These are phyloP conservation scores for Botrytis sinoallii DNA, from an alignment of 2,329 filamentous ascomycete genomes.

Conservation along the genomic window DNA sequence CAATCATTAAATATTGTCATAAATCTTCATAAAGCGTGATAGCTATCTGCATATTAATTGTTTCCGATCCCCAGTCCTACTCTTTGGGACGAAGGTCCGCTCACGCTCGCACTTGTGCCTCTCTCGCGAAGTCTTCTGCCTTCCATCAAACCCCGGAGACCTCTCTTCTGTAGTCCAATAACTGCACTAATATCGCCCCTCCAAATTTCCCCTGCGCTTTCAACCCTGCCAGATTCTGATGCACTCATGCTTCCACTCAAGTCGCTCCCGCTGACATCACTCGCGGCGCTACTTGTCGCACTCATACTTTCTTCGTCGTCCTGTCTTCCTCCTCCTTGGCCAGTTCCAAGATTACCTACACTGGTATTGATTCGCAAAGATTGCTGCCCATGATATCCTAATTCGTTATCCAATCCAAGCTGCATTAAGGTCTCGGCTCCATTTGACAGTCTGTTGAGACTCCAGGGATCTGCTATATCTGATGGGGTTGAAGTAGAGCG, in stretches of 20 bases:
- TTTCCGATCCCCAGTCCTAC: conserved; percentile 53
- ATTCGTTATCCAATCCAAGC: conserved; percentile 26
- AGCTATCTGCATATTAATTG: conserved; percentile 12
- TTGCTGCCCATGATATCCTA: conserved; percentile 29
- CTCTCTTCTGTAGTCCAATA: conserved; percentile 92
- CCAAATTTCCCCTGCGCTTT: conserved; percentile 66
- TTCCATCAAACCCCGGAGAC: conserved; percentile 90
- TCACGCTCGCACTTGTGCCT: conserved; percentile 44
- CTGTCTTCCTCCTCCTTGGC: conserved; percentile 35
- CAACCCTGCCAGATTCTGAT: conserved; percentile 41
- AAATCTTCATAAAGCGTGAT: conserved; percentile 18
- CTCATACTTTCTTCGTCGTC: conserved; percentile 39
- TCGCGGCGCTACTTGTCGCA: conserved; percentile 32
- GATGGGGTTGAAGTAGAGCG: conserved; percentile 63
- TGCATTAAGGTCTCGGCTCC: conserved; percentile 23
- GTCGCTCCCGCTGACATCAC: conserved; percentile 33
- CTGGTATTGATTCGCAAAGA: conserved; percentile 50
- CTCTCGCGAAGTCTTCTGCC: conserved; percentile 80
- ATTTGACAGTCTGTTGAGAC: conserved; percentile 25
- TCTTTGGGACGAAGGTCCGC: conserved; percentile 38
- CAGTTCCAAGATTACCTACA: conserved; percentile 39
- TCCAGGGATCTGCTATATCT: conserved; percentile 51
- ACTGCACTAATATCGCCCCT: conserved; percentile 78
- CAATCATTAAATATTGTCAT: conserved; percentile 21
- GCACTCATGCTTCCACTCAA: conserved; percentile 38